These are phyloP conservation scores for Physcomitrium patens DNA, from an alignment of 225 moss, liverwort and hornwort species.

Conservation along the genomic window DNA sequence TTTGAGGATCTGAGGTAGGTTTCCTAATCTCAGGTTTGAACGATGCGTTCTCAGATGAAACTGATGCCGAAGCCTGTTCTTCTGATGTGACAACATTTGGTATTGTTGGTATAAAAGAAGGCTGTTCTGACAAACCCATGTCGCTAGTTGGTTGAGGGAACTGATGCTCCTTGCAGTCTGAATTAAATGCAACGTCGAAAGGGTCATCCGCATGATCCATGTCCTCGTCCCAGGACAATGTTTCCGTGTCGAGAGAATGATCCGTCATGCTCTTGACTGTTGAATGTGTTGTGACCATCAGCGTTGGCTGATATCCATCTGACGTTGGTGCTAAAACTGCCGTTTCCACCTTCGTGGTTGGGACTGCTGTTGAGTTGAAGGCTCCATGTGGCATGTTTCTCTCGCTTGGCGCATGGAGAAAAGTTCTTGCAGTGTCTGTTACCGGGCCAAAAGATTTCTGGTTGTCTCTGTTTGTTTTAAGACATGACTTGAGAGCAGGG, in stretches of 20 bases:
- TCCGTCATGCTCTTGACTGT: conserved; percentile 28
- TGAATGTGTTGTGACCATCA: conserved; percentile 23
- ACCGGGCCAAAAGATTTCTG: conserved; percentile 9
- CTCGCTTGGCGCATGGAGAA: conserved; percentile 30
- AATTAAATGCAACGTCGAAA: background rate
- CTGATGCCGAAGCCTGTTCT: conserved; percentile 16
- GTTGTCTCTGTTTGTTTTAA: conserved; percentile 43
- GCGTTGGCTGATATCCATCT: conserved; percentile 24
- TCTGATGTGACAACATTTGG: conserved; percentile 19
- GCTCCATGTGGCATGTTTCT: conserved; percentile 18
- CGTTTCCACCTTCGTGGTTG: conserved; percentile 34
- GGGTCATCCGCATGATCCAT: conserved; percentile 17
- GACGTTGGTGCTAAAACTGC: background rate
- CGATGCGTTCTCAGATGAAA: conserved; percentile 12
- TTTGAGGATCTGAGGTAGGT: conserved; percentile 13
- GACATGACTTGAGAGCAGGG: conserved; percentile 55
- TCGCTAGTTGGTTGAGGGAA: conserved; percentile 19
- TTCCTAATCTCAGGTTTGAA: conserved; percentile 23
- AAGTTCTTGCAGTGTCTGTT: conserved; percentile 24
- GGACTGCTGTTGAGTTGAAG: conserved; percentile 27
- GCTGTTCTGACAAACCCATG: conserved; percentile 16
- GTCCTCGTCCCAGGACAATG: conserved; percentile 29
- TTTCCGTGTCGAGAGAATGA: conserved; percentile 22
- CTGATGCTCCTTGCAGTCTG: conserved; percentile 18
- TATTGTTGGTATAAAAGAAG: conserved; percentile 21